A percentile compares a stretch with the other conserved stretches of the same genome.
Evolutionary conservation across 2,329 filamentous ascomycete genomes (phyloP).

Genomic region (Coniosporium tulheliwenetii): DNA sequence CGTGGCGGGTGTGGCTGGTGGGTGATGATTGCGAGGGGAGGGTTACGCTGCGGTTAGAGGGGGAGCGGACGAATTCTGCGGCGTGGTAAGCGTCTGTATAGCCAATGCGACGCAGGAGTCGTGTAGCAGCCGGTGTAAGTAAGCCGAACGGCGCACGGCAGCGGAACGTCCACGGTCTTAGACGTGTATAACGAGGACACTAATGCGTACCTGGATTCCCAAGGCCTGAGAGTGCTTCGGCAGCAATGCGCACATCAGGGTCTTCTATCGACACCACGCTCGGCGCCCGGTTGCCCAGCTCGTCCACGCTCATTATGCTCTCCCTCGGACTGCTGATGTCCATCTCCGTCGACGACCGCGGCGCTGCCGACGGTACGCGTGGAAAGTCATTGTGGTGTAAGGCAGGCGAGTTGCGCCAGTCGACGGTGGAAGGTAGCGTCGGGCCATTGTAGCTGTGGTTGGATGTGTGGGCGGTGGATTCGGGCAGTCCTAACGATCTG

Average conservation of each 20-base stretch:
- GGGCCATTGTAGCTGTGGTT: slow-evolving; percentile 2
- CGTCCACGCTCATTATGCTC: slow-evolving; percentile 25
- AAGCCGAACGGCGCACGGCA: slow-evolving; percentile 4
- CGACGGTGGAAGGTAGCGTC: too few relatives aligned
- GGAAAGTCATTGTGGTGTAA: slow-evolving; percentile 12
- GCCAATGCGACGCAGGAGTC: slow-evolving; percentile 2
- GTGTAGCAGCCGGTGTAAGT: background rate
- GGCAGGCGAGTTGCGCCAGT: slow-evolving; percentile 5
- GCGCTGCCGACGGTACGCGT: slow-evolving; percentile 14
- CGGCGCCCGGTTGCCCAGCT: slow-evolving; percentile 18
- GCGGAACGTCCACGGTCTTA: too few relatives aligned
- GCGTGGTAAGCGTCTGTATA: background rate
- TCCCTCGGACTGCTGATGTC: slow-evolving; percentile 28
- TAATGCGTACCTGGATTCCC: slow-evolving; percentile 26
- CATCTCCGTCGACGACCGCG: slow-evolving; percentile 14
- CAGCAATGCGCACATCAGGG: slow-evolving; percentile 31
- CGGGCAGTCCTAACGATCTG: slow-evolving; percentile 1
- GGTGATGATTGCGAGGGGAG: slow-evolving; percentile 11
- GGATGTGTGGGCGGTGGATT: slow-evolving; percentile 6
- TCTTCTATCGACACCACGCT: slow-evolving; percentile 32
- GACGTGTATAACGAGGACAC: too few relatives aligned
- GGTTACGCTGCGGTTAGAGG: slow-evolving; percentile 15
- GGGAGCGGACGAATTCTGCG: slow-evolving; percentile 27
- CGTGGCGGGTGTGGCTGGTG: slow-evolving; percentile 8
- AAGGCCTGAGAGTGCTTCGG: slow-evolving; percentile 33